Conservation (phyloP, 1,284 basidiomycete species). For the Chalciporus sp. region DNA sequence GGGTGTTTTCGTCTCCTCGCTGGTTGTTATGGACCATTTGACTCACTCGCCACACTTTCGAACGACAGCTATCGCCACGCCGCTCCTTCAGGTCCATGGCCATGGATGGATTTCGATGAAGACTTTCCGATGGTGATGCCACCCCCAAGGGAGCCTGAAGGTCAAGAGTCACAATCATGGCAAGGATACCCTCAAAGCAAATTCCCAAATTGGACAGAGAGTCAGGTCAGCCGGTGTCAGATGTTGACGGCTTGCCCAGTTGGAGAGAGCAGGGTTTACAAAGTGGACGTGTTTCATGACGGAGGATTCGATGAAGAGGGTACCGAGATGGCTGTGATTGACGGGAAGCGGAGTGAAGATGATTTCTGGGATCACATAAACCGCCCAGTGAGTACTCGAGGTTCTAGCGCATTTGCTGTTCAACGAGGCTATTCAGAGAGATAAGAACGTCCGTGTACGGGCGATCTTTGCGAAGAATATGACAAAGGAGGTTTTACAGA, state of each 20-base stretch:
- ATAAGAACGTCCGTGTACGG: conserved; percentile 42
- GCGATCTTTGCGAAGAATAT: conserved; percentile 52
- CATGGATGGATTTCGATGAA: conserved; percentile 39
- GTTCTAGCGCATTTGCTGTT: not conserved
- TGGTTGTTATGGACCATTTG: not conserved
- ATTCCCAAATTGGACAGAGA: conserved; percentile 55
- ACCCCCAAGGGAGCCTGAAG: not conserved
- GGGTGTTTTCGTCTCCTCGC: not conserved
- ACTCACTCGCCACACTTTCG: not conserved
- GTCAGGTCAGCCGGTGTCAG: conserved; percentile 48
- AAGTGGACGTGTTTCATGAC: conserved; percentile 44
- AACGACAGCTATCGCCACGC: conserved; percentile 33
- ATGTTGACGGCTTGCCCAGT: conserved; percentile 32
- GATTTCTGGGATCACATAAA: conserved; percentile 42
- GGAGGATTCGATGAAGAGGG: conserved; percentile 36
- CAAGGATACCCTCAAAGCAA: conserved; percentile 49
- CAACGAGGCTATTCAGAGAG: conserved; percentile 30
- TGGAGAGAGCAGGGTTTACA: conserved; percentile 38
- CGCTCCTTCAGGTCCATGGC: conserved; percentile 35
- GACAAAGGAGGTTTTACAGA: conserved; percentile 49
- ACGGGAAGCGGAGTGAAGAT: conserved; percentile 26
- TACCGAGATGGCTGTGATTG: conserved; percentile 9
- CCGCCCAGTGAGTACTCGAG: conserved; percentile 16
- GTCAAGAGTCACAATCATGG: conserved; percentile 32
- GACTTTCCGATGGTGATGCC: conserved; percentile 19